These are phyloP conservation scores for Xylaria arbuscula DNA, from an alignment of 2,329 filamentous ascomycete genomes.

Conservation along the genomic window DNA sequence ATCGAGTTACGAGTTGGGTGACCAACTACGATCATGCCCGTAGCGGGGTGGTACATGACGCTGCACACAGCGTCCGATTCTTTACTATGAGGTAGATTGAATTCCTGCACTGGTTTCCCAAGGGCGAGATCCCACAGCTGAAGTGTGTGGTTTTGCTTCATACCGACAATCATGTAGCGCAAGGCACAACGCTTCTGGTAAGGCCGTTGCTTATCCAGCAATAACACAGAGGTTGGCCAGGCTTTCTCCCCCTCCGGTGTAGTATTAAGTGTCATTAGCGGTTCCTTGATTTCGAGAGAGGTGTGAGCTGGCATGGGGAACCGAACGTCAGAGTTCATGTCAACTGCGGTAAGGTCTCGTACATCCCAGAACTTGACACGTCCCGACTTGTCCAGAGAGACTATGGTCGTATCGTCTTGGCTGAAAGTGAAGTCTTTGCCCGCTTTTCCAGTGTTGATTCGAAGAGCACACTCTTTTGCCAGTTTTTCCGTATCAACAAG, in stretches of 20 bases:
- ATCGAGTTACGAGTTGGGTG: slow-evolving; percentile 97
- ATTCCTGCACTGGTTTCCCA: slow-evolving; percentile 94
- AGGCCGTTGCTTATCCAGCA: slow-evolving; percentile 95
- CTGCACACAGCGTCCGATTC: slow-evolving; percentile 99
- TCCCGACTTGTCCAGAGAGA: slow-evolving; percentile 95
- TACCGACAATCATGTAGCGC: slow-evolving; percentile 94
- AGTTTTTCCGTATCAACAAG: slow-evolving; percentile 89
- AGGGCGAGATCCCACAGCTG: slow-evolving; percentile 98
- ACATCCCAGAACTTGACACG: slow-evolving; percentile 99
- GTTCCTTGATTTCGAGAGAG: slow-evolving; percentile 82
- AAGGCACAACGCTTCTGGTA: slow-evolving; percentile 90
- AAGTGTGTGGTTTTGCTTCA: slow-evolving; percentile 98
- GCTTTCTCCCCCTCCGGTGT: slow-evolving; percentile 91
- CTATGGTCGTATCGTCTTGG: slow-evolving; percentile 93
- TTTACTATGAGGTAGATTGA: slow-evolving; percentile 94
- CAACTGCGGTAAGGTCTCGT: slow-evolving; percentile 73
- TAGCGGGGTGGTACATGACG: slow-evolving; percentile 90
- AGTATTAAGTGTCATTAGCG: slow-evolving; percentile 86
- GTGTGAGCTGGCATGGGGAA: slow-evolving; percentile 65
- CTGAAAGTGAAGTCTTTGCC: slow-evolving; percentile 99
- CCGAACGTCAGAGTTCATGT: slow-evolving; percentile 62
- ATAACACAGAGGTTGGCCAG: slow-evolving; percentile 94
- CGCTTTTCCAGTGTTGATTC: slow-evolving; percentile 96
- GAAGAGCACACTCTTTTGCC: slow-evolving; percentile 85
- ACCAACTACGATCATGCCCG: slow-evolving; percentile 93